Evolutionary conservation across 495 filamentous ascomycete genomes (phyloP).

Genomic region (Aspergillus heteromorphus): DNA sequence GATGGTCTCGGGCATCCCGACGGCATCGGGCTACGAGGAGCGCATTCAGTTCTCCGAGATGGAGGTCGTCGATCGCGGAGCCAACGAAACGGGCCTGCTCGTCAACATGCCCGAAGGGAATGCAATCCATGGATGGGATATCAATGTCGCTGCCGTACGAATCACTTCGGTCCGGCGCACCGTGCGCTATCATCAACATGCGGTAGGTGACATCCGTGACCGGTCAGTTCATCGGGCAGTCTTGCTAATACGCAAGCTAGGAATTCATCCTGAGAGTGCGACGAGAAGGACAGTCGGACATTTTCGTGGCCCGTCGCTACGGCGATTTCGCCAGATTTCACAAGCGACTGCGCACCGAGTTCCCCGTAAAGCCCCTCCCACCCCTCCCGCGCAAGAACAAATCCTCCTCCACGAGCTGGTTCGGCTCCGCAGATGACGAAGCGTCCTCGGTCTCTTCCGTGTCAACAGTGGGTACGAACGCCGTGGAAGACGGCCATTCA

Average conservation of each 20-base stretch:
- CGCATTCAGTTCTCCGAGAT: constrained; percentile 93
- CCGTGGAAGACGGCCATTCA: constrained; percentile 31
- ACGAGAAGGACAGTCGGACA: constrained; percentile 60
- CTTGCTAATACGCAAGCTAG: constrained; percentile 34
- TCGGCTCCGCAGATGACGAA: constrained; percentile 55
- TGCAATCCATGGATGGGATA: constrained; percentile 90
- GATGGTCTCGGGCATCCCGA: constrained; percentile 97
- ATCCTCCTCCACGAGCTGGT: constrained; percentile 54
- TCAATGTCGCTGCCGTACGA: constrained; percentile 90
- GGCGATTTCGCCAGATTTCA: constrained; percentile 80
- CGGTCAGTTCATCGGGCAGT: not conserved
- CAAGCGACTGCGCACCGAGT: constrained; percentile 71
- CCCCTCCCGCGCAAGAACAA: constrained; percentile 89
- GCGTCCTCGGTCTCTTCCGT: constrained; percentile 72
- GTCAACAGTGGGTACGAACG: constrained; percentile 53
- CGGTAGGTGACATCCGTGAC: constrained; percentile 49
- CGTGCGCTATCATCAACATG: constrained; percentile 85
- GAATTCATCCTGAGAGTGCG: constrained; percentile 88
- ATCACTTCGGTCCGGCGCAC: constrained; percentile 77
- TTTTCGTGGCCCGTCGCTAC: constrained; percentile 79
- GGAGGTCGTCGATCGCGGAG: constrained; percentile 89
- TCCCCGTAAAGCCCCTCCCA: constrained; percentile 87
- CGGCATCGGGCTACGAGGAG: constrained; percentile 95
- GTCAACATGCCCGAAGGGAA: constrained; percentile 85
- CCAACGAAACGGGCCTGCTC: constrained; percentile 81